Evolutionary conservation across 331 rosid genomes (phyloP), one percentile per base, ranked within the genome.

Genomic region (Stylosanthes scabra): DNA sequence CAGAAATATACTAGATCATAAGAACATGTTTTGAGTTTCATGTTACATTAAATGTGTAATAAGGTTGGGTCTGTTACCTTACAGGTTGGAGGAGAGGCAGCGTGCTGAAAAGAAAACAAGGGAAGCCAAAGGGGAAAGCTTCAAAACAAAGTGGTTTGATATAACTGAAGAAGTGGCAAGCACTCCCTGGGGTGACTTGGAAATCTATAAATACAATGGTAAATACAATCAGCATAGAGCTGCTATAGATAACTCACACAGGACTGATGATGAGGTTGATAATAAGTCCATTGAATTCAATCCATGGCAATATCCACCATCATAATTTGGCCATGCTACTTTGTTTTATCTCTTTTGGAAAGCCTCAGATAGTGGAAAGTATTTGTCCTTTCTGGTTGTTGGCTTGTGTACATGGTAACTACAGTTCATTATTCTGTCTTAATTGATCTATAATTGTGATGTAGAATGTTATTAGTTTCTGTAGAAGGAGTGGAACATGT

Each of bases 171-270:
- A 93, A 76, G 86, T 87, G 65, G 45, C 90, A 27, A 2, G 88
- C 37, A 91, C 98, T 68, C 98, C 98, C 42, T 93, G 97, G 98
- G 98, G 96, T 40, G 97, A 93, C 49, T 81, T 91, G 88, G 97
- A 93, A 86, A 78, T 93, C 56, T 93, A 86, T 75, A 87, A 75
- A 63, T 93, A 82, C 57, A 93, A 91, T 46, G 88, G 88, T 60
- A 86, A 82, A 84, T 93, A 93, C 70, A 11, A 83, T 3, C 79
- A 88, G 55, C 87, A 88, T 77, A 89, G 79, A 11, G 88, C 90
- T 69, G 84, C 83, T n/a, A 34, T 77, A 2, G 94, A 90, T 73
- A 69, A 71, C 75, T 86, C 90, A 0, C 77, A 75, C 65, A 74
- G 83, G 47, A 8, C 11, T 20, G 39, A 4, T 51, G 81, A 81